phyloP scores from a whole-genome alignment of 1,284 basidiomycete species.

The Porogramme epimiltina region DNA sequence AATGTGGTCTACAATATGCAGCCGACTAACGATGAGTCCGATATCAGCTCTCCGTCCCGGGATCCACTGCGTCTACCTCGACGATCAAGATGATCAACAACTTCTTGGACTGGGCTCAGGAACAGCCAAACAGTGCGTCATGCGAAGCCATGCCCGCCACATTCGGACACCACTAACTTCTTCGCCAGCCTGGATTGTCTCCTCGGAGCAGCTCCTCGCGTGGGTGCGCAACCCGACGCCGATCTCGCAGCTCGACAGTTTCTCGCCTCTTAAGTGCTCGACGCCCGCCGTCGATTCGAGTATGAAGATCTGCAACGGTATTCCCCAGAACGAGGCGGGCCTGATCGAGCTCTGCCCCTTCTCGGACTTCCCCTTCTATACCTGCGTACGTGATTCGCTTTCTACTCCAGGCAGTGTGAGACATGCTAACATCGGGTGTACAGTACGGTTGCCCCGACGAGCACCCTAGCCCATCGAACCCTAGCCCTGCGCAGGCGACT shows the following conservation, averaged over 20 bases:
- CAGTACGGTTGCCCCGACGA: slow-evolving; percentile 75
- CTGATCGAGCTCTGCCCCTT: slow-evolving; percentile 65
- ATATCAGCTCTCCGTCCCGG: slow-evolving; percentile 38
- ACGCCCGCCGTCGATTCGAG: slow-evolving; percentile 56
- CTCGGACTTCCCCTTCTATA: slow-evolving; percentile 75
- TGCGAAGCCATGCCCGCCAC: background rate
- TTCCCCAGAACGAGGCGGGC: slow-evolving; percentile 63
- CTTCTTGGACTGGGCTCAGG: slow-evolving; percentile 83
- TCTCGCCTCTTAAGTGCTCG: slow-evolving; percentile 61
- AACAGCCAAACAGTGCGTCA: slow-evolving; percentile 61
- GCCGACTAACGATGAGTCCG: background rate
- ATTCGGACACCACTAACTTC: background rate
- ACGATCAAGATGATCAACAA: slow-evolving; percentile 76
- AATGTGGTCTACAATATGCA: background rate
- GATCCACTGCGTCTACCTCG: slow-evolving; percentile 47
- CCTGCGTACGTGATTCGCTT: slow-evolving; percentile 51
- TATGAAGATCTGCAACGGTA: slow-evolving; percentile 73
- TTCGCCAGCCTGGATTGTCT: slow-evolving; percentile 72
- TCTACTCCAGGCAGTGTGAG: slow-evolving; percentile 26
- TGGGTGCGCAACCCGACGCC: slow-evolving; percentile 78
- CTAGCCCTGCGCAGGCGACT: slow-evolving; percentile 63
- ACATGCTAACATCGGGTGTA: background rate
- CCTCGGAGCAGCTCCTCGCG: slow-evolving; percentile 70
- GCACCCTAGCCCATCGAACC: slow-evolving; percentile 56
- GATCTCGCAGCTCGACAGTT: slow-evolving; percentile 54